A percentile compares a stretch with the other conserved stretches of the same genome.
Conservation (phyloP, 31 red algal species). For the Porphyra umbilicalis region DNA sequence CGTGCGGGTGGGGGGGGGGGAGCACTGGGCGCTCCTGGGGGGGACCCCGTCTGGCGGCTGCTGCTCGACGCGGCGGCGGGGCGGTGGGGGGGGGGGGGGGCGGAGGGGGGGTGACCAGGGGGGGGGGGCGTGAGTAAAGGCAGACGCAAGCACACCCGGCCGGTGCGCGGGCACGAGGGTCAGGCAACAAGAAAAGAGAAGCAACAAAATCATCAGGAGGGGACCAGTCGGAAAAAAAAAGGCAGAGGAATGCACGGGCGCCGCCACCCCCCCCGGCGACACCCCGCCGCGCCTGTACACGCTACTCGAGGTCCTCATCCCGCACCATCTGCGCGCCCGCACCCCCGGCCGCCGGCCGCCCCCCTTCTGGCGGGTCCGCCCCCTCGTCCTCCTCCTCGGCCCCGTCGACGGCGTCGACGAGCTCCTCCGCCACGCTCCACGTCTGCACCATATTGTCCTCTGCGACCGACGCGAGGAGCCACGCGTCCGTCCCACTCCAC, state of each 20-base stretch:
- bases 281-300: not conserved
- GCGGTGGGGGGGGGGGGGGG: not conserved
- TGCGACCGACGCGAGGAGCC: conserved; percentile 84
- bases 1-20: not conserved
- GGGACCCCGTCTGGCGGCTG: not conserved
- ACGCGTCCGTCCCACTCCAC: conserved; percentile 93
- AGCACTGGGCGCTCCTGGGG: not conserved
- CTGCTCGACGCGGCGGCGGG: not conserved
- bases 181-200: too few relatives aligned
- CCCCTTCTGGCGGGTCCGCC: conserved; percentile 11
- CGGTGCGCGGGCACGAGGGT: too few relatives aligned
- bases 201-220: too few relatives aligned
- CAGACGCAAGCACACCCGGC: too few relatives aligned
- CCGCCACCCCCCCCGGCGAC: not conserved
- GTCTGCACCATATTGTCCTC: conserved; percentile 98
- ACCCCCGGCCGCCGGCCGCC: conserved; percentile 18
- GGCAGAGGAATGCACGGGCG: not conserved
- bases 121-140: too few relatives aligned
- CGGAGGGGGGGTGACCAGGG: not conserved
- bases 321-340: not conserved
- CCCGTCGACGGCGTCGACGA: conserved; percentile 69
- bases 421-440: conserved; percentile 92
- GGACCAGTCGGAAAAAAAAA: not conserved
- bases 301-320: not conserved
- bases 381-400: conserved; percentile 20